Evolutionary conservation across 208 protist genomes (phyloP).

Genomic region (Naegleria fowleri): DNA sequence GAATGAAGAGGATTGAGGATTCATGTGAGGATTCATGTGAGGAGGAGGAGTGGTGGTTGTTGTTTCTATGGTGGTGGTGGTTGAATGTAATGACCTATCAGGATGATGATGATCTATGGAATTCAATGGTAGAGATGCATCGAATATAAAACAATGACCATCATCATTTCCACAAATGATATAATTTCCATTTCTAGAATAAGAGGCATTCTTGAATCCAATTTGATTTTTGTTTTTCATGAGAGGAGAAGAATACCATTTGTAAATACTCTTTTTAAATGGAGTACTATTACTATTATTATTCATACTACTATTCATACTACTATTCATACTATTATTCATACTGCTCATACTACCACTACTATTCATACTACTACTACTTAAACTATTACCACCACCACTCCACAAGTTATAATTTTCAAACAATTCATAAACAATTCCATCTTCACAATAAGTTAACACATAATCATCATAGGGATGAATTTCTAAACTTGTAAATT

Average conservation of each 20-base stretch:
- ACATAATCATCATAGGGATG: neutral
- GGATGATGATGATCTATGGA: too few relatives aligned
- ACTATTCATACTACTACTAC: neutral
- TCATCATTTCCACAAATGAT: neutral
- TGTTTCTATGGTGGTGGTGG: too few relatives aligned
- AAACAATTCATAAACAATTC: neutral
- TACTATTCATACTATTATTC: neutral
- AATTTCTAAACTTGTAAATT: neutral
- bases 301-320: neutral
- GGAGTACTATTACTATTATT: neutral
- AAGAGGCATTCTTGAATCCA: neutral
- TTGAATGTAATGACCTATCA: too few relatives aligned
- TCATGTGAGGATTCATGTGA: too few relatives aligned
- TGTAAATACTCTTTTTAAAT: neutral
- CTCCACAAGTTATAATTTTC: neutral
- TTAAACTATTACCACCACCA: too few relatives aligned
- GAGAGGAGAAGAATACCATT: neutral
- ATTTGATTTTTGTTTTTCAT: neutral
- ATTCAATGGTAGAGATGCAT: neutral
- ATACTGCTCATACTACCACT: neutral
- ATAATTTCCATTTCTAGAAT: neutral
- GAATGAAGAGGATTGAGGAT: too few relatives aligned
- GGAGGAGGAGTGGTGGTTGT: too few relatives aligned
- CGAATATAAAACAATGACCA: neutral
- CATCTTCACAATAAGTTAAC: too few relatives aligned